Base-by-base conservation (phyloP, 140 eudicot species). In the Stevia rebaudiana region DNA sequence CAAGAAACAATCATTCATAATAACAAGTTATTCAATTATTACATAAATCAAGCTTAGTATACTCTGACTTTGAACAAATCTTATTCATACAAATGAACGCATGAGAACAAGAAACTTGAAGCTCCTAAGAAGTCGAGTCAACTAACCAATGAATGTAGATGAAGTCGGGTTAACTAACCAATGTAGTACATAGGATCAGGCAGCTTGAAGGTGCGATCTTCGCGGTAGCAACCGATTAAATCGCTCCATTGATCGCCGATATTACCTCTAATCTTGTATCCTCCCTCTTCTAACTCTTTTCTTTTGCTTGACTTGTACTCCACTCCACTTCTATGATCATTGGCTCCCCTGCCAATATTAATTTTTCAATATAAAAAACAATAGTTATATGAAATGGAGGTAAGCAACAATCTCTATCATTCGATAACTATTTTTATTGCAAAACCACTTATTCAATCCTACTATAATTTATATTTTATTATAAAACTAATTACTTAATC, bases 191-290 rank as follows among this genome's bases (percentile, higher is more conserved):
- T 67, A 0, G 79, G 79, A 74, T 74, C 74, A 0, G 74, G 69
- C 24, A 74, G 8, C 23, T 74, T 67, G 16, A 74, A 74, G 19
- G 11, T 37, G 0, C 74, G 74, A 24, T 74, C 74, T 1, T 74
- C 69, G 0, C 49, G 28, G 63, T 74, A 58, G 63, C 23, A 56
- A 0, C 79, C 74, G 36, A 74, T 67, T 42, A 74, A 58, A 60
- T 74, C 64, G 42, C 69, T 74, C 79, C 79, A 74, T 49, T 74
- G 69, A 67, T 74, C 74, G 0, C 74, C 79, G 63, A 74, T 67
- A 40, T 74, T 74, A 10, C 79, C 79, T 23, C 79, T 53, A 58
- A 74, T 67, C 73, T 22, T 13, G 16, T 74, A 74, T 74, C 79
- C 79, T 13, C 1, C 61, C 15, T 67, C 69, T 17, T 23, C 74